Percentiles rank a stretch among this genome's conserved stretches.
phyloP scores from a whole-genome alignment of 257 asterid species.

The Capsicum rhomboideum region DNA sequence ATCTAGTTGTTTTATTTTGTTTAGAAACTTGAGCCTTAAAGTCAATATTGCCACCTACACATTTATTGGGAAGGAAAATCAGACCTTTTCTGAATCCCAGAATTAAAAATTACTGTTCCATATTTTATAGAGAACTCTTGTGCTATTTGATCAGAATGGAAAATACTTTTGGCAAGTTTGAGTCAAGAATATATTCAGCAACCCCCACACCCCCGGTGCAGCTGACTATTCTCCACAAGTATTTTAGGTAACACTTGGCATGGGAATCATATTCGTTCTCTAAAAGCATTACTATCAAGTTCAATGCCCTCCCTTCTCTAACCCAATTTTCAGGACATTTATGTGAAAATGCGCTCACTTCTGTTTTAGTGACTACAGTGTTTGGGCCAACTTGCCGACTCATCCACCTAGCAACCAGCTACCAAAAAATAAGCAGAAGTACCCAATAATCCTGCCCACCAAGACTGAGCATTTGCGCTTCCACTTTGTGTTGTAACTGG shows the following conservation, averaged over 20 bases:
- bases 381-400: background rate
- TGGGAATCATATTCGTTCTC: background rate
- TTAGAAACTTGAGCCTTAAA: background rate
- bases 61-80: background rate
- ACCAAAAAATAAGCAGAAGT: background rate
- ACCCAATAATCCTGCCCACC: background rate
- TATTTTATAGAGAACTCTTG: background rate
- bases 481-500: background rate
- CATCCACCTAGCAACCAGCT: background rate
- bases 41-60: background rate
- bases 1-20: background rate
- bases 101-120: background rate
- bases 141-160: background rate
- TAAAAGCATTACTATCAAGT: background rate
- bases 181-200: background rate
- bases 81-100: background rate
- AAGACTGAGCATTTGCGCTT: background rate
- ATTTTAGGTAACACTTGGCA: background rate
- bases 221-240: background rate
- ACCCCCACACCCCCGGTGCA: background rate
- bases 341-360: background rate
- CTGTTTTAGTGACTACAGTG: background rate
- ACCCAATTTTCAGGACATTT: background rate
- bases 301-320: background rate
- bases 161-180: background rate